Conservation (phyloP, 148 eudicot genomes). For the Silene latifolia region DNA sequence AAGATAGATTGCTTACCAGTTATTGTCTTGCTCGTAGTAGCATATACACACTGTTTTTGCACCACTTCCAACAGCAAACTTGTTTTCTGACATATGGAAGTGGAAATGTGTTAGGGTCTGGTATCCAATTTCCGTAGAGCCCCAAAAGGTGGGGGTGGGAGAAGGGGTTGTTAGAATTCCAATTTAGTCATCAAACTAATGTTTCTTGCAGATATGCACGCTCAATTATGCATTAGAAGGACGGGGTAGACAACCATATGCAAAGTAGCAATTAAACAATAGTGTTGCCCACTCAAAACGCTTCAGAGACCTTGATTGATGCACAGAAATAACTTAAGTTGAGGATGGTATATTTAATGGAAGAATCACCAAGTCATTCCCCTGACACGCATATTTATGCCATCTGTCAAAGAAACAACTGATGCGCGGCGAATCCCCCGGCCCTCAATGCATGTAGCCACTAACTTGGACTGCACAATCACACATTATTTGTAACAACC, state of each 20-base stretch:
- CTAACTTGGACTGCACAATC: neutral
- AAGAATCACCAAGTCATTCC: neutral
- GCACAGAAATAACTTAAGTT: neutral
- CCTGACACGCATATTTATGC: neutral
- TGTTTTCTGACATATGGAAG: slow-evolving; percentile 62
- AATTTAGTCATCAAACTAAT: neutral
- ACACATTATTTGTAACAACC: neutral
- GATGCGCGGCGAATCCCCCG: neutral
- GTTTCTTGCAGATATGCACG: neutral
- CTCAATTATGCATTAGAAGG: neutral
- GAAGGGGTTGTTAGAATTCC: neutral
- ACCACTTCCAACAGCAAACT: slow-evolving; percentile 99
- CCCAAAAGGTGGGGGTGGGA: neutral
- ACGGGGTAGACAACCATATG: neutral
- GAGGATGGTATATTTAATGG: no score
- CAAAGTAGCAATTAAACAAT: neutral
- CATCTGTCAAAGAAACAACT: neutral
- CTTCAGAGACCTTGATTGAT: neutral
- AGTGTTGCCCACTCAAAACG: neutral
- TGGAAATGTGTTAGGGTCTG: neutral
- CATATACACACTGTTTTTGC: slow-evolving; percentile 98
- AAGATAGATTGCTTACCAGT: slow-evolving; percentile 54
- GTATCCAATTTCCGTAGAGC: neutral
- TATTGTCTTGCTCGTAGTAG: slow-evolving; percentile 98
- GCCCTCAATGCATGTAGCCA: neutral